Percentiles rank a stretch among this genome's conserved stretches.
Conservation (phyloP, 2,329 filamentous ascomycete genomes). For the Septoria linicola region DNA sequence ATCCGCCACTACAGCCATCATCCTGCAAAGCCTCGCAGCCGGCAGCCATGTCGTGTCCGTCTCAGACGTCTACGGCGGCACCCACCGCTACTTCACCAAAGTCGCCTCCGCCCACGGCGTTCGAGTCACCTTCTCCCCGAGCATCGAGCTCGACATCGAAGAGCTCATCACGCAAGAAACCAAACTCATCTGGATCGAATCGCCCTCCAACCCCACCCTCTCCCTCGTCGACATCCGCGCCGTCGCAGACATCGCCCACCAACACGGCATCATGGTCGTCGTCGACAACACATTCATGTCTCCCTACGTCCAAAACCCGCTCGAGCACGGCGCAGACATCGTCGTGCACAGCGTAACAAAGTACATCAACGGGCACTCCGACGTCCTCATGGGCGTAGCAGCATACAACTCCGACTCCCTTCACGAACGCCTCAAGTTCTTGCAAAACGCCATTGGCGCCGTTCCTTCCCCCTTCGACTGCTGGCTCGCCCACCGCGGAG, state of each 20-base stretch:
- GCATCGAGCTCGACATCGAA: slow-evolving; percentile 83
- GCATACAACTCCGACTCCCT: slow-evolving; percentile 88
- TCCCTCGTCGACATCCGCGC: slow-evolving; percentile 88
- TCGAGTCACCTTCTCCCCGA: slow-evolving; percentile 87
- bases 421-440: slow-evolving; percentile 74
- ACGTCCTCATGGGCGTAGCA: slow-evolving; percentile 96
- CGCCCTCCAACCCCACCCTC: slow-evolving; percentile 90
- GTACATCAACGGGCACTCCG: slow-evolving; percentile 96
- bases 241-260: slow-evolving; percentile 78
- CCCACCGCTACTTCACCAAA: slow-evolving; percentile 98
- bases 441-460: slow-evolving; percentile 96
- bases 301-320: slow-evolving; percentile 93
- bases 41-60: slow-evolving; percentile 95
- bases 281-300: slow-evolving; percentile 99
- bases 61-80: slow-evolving; percentile 96
- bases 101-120: slow-evolving; percentile 93
- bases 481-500: slow-evolving; percentile 94
- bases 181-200: slow-evolving; percentile 96
- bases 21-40: slow-evolving; percentile 86
- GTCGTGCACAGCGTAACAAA: slow-evolving; percentile 97
- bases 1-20: slow-evolving; percentile 87
- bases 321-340: slow-evolving; percentile 92
- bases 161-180: slow-evolving; percentile 84
- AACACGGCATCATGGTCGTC: slow-evolving; percentile 89
- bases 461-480: slow-evolving; percentile 94